A percentile compares a stretch with the other conserved stretches of the same genome.
These are phyloP conservation scores for Microthlaspi erraticum DNA, from an alignment of 345 rosid species.

Conservation along the genomic window DNA sequence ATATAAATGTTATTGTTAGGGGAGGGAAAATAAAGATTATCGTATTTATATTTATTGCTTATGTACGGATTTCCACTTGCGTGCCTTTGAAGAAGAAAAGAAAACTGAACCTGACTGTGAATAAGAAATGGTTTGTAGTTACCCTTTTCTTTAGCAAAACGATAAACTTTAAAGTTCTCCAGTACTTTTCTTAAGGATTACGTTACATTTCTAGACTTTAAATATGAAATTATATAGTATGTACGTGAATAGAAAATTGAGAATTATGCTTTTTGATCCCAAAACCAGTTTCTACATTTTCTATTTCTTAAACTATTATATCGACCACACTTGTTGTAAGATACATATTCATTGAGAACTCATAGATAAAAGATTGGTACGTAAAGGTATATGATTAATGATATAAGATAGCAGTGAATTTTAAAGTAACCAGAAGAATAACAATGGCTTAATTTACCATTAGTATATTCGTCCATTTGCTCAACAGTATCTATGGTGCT, in stretches of 20 bases:
- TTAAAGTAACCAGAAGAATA: neutral
- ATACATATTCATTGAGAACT: conserved; percentile 12
- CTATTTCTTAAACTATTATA: neutral
- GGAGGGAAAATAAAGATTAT: conserved; percentile 26
- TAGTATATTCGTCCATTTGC: neutral
- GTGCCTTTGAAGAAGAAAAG: conserved; percentile 27
- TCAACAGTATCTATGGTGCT: neutral
- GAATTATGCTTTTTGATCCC: conserved; percentile 19
- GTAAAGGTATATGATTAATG: neutral
- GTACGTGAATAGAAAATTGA: conserved; percentile 1
- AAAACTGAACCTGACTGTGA: conserved; percentile 17
- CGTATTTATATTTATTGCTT: conserved; percentile 30
- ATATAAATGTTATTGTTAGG: conserved; percentile 6
- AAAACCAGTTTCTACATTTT: conserved; percentile 10
- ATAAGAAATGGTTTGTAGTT: conserved; percentile 13
- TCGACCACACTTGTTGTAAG: conserved; percentile 7
- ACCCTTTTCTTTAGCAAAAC: conserved; percentile 21
- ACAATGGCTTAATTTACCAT: too few species aligned
- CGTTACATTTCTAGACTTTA: conserved; percentile 29
- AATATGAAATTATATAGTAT: conserved; percentile 2
- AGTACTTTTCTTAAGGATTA: conserved; percentile 38
- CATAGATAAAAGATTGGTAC: neutral
- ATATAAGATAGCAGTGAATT: neutral
- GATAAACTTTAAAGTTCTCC: conserved; percentile 27
- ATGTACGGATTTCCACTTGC: conserved; percentile 41